These are phyloP conservation scores for Neurospora sp. DNA, from an alignment of 2,329 filamentous ascomycete species.

Conservation along the genomic window DNA sequence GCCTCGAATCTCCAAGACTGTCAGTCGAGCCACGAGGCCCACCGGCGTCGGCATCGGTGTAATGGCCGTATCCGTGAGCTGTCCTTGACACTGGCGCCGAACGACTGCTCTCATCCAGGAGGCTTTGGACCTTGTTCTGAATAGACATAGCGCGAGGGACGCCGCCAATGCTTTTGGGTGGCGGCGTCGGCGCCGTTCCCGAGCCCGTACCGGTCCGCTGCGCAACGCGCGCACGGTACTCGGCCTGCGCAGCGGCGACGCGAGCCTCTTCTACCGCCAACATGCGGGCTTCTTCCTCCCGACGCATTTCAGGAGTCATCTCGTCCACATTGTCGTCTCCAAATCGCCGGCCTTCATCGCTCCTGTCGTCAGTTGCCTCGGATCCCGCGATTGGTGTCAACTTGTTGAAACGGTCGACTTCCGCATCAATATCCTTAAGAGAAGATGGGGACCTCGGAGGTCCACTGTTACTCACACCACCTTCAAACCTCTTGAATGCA, in stretches of 20 bases:
- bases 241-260: conserved; percentile 78
- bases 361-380: conserved; percentile 58
- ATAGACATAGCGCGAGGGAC: conserved; percentile 69
- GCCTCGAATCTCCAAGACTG: conserved; percentile 16
- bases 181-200: conserved; percentile 27
- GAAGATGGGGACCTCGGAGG: conserved; percentile 38
- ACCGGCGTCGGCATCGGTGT: conserved; percentile 48
- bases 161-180: conserved; percentile 46
- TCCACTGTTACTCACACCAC: conserved; percentile 26
- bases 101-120: conserved; percentile 68
- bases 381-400: conserved; percentile 67
- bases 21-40: conserved; percentile 25
- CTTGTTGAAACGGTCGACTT: background rate
- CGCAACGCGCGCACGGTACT: conserved; percentile 70
- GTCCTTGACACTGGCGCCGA: conserved; percentile 53
- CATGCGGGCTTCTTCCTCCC: conserved; percentile 75
- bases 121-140: conserved; percentile 78
- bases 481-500: conserved; percentile 86
- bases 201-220: conserved; percentile 32
- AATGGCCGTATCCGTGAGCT: conserved; percentile 83
- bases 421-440: conserved; percentile 31
- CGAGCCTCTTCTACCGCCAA: conserved; percentile 82
- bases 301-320: conserved; percentile 75
- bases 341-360: conserved; percentile 56
- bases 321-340: conserved; percentile 44